Conservation (phyloP, 176 grass and related monocot genomes). For the Thinopyrum elongatum region DNA sequence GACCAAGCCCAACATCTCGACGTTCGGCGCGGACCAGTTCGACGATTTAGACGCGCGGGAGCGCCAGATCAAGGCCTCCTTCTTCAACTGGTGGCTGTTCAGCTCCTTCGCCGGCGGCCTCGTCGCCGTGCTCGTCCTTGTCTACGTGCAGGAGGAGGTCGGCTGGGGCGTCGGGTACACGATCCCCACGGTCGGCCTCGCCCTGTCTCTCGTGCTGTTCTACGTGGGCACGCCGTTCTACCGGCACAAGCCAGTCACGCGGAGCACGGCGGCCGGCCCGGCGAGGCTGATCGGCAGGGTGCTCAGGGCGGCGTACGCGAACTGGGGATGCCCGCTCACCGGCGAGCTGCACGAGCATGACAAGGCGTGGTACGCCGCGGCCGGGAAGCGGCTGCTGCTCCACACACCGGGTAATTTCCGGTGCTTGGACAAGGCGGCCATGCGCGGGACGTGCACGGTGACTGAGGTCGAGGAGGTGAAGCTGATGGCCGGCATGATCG, state of each 20-base stretch:
- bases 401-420: slow-evolving; percentile 28
- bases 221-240: slow-evolving; percentile 62
- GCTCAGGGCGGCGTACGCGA: slow-evolving; percentile 29
- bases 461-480: slow-evolving; percentile 73
- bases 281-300: slow-evolving; percentile 36
- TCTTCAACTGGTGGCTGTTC: slow-evolving; percentile 97
- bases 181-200: slow-evolving; percentile 56
- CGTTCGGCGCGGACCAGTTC: slow-evolving; percentile 84
- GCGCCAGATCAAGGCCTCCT: slow-evolving; percentile 46
- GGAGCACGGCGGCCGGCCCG: slow-evolving; percentile 28
- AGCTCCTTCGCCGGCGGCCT: slow-evolving; percentile 63
- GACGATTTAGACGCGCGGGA: slow-evolving; percentile 61
- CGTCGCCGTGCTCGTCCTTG: slow-evolving; percentile 51
- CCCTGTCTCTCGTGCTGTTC: slow-evolving; percentile 47
- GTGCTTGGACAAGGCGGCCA: slow-evolving; percentile 53
- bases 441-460: slow-evolving; percentile 37
- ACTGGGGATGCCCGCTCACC: slow-evolving; percentile 1
- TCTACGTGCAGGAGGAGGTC: slow-evolving; percentile 73
- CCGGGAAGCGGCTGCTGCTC: slow-evolving; percentile 47
- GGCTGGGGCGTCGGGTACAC: slow-evolving; percentile 68
- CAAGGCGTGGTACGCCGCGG: slow-evolving; percentile 25
- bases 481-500: slow-evolving; percentile 49
- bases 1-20: slow-evolving; percentile 90
- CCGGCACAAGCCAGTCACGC: slow-evolving; percentile 41
- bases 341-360: slow-evolving; percentile 46